Conservation (phyloP, 2,329 filamentous ascomycete genomes). For the Sclerotinia borealis region DNA sequence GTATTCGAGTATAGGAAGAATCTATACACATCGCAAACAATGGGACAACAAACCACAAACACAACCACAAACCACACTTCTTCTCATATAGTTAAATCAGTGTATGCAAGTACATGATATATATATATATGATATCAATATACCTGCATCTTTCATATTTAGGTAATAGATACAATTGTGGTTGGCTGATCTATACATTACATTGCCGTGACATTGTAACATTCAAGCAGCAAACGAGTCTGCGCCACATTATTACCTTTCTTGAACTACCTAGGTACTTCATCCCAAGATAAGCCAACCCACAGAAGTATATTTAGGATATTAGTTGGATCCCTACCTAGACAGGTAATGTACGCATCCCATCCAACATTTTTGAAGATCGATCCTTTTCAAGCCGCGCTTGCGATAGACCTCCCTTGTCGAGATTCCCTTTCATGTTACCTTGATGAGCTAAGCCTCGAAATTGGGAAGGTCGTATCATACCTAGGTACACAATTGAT, state of each 20-base stretch:
- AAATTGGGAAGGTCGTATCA: neutral
- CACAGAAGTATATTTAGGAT: neutral
- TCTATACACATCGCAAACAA: neutral
- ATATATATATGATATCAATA: neutral
- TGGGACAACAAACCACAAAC: neutral
- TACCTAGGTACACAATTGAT: neutral
- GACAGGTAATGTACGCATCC: neutral
- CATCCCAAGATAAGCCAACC: neutral
- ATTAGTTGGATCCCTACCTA: neutral
- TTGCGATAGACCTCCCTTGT: neutral
- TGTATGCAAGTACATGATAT: neutral
- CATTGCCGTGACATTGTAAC: neutral
- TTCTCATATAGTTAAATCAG: neutral
- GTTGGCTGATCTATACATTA: neutral
- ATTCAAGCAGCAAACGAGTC: neutral
- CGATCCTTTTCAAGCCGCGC: neutral
- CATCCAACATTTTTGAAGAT: neutral
- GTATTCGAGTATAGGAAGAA: too few relatives aligned
- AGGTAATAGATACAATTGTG: neutral
- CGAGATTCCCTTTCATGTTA: neutral
- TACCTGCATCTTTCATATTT: conserved; percentile 5
- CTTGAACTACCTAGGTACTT: too few relatives aligned
- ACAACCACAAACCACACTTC: neutral
- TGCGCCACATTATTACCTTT: neutral
- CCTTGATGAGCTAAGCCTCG: neutral